These are phyloP conservation scores for Apostasia shenzhenica DNA, from an alignment of 106 monocot species.

Conservation along the genomic window DNA sequence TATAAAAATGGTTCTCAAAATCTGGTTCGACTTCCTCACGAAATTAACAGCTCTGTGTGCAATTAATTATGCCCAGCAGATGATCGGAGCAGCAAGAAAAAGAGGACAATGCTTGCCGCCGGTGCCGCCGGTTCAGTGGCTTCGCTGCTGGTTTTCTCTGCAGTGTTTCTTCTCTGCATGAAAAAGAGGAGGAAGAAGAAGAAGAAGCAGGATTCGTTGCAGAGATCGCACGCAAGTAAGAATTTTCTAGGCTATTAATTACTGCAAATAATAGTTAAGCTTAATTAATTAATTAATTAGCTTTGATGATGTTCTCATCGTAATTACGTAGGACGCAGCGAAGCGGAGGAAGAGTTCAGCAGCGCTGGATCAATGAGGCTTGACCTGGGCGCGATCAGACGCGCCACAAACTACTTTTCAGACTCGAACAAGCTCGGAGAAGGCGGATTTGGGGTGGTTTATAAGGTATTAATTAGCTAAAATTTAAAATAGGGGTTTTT, in stretches of 20 bases:
- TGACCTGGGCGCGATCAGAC: neutral
- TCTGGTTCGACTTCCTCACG: neutral
- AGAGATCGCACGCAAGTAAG: too few species aligned
- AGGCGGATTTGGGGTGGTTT: constrained; percentile 11
- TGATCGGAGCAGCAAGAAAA: neutral
- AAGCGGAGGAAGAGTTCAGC: neutral
- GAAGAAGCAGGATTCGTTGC: too few species aligned
- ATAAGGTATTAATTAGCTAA: neutral
- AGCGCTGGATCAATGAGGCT: neutral
- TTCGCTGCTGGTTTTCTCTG: constrained; percentile 1
- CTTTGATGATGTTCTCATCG: too few species aligned
- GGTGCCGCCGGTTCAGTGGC: constrained; percentile 2
- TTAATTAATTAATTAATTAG: too few species aligned
- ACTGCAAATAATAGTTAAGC: too few species aligned
- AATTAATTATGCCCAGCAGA: neutral
- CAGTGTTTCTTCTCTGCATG: neutral
- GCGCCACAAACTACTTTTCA: constrained; percentile 7
- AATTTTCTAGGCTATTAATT: too few species aligned
- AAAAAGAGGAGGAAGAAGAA: constrained; percentile 1
- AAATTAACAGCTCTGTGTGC: neutral
- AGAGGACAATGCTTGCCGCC: neutral
- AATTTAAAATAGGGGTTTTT: too few species aligned
- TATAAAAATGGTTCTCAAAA: neutral
- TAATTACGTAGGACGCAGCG: neutral
- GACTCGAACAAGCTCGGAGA: constrained; percentile 6